Base-by-base conservation (phyloP, 306 rosid species). In the Ormosia semicastrata region DNA sequence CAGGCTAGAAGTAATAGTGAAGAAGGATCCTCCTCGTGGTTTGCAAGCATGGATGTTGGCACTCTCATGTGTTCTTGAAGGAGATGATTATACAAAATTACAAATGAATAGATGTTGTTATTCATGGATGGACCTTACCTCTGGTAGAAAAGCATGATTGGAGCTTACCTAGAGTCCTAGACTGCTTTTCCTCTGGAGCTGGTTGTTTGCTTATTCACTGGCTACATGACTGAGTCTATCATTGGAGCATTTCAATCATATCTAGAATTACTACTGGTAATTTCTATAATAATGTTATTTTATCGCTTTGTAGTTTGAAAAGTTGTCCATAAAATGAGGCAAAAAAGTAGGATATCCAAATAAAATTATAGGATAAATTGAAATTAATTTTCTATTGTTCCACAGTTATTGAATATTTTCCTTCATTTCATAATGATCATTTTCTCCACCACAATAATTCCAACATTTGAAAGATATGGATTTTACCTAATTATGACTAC, bases 1-100 rank as follows among this genome's bases (percentile, higher is more conserved):
- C 49, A 90, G 86, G 84, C 85, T 94, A 41, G 98, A 92, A 84
- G 90, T 83, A 66, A 75, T 60, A 34, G 80, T 59, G 17, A 92
- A 90, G 79, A 89, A 75, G 81, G 95, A 90, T 58, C 76, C 84
- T 63, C 80, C 37, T 17, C 32, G 58, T 64, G 91, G 94, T 54
- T 78, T 89, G 85, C 89, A 60, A 83, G 89, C 81, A 14, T 94
- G 98, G 97, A 80, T 87, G 87, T 81, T 84, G 14, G 84, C 82
- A 41, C 88, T 94, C 32, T 89, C 90, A 29, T 82, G 84, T 71
- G 87, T 88, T 12, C 86, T 67, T 67, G 89, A 80, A 36, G 72
- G 85, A 54, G 73, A 74, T 58, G 69, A 74, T 17, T 73, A 29
- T 60, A 70, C 71, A 49, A 49, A 49, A 12, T 12, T 49, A 15